Conservation (phyloP, 371 early-diverging fungal species). For the Mucor piriformis region DNA sequence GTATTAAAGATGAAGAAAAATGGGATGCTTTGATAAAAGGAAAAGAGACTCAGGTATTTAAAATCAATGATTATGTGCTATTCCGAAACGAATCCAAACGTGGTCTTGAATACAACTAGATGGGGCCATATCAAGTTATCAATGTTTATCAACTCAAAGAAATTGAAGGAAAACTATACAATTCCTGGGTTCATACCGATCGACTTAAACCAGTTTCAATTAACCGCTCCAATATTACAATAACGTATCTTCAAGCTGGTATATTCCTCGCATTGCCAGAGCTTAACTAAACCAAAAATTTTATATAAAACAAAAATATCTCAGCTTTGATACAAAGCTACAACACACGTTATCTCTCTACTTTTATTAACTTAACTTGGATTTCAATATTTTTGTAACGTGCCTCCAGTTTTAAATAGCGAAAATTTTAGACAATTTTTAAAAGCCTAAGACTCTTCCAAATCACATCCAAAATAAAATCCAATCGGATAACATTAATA, state of each 20-base stretch:
- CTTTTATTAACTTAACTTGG: too few relatives aligned
- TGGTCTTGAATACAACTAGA: conserved; percentile 9
- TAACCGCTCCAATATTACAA: background rate
- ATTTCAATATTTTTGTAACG: too few relatives aligned
- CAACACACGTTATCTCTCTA: too few relatives aligned
- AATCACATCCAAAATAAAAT: too few relatives aligned
- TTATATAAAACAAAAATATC: too few relatives aligned
- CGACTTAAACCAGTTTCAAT: background rate
- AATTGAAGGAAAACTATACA: conserved; percentile 8
- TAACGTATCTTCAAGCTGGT: background rate
- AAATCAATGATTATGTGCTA: conserved; percentile 6
- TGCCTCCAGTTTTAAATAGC: too few relatives aligned
- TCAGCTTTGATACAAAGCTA: too few relatives aligned
- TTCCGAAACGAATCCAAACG: background rate
- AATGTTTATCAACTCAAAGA: conserved; percentile 3
- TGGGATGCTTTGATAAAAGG: conserved; percentile 10
- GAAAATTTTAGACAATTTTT: too few relatives aligned
- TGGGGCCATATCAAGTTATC: conserved; percentile 7
- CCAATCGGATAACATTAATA: too few relatives aligned
- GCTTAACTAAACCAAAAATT: too few relatives aligned
- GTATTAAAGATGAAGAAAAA: background rate
- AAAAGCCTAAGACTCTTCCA: too few relatives aligned
- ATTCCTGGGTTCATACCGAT: conserved; percentile 7
- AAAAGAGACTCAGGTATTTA: background rate
- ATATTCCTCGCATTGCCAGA: conserved; percentile 1